phyloP scores from a whole-genome alignment of 2,329 filamentous ascomycete species.

The Ilyonectria mors-panacis region DNA sequence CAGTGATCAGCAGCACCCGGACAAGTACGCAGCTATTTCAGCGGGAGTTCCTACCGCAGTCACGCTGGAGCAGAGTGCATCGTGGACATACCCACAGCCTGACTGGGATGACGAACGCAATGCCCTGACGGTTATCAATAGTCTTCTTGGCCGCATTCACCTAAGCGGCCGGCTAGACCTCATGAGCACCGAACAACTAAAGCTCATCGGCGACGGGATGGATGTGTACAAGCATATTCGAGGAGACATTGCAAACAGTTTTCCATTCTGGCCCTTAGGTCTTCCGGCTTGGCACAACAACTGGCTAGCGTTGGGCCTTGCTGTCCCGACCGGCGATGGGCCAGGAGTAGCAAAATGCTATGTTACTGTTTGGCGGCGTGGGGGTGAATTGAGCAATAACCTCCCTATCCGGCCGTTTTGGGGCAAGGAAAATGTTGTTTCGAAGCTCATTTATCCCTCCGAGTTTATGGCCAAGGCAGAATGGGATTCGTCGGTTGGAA shows the following conservation, averaged over 20 bases:
- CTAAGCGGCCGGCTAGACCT: conserved; percentile 51
- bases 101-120: conserved; percentile 54
- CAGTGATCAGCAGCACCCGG: conserved; percentile 54
- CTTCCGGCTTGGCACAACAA: conserved; percentile 51
- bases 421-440: too few species aligned
- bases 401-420: too few species aligned
- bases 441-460: too few species aligned
- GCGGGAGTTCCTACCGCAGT: conserved; percentile 52
- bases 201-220: conserved; percentile 49
- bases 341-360: too few species aligned
- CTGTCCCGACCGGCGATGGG: too few species aligned
- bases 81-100: conserved; percentile 55
- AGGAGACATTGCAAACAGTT: conserved; percentile 30
- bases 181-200: conserved; percentile 42
- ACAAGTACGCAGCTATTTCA: conserved; percentile 50
- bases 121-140: conserved; percentile 53
- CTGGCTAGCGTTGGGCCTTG: conserved; percentile 35
- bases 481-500: too few species aligned
- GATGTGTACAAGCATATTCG: conserved; percentile 49
- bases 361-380: too few species aligned
- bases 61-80: conserved; percentile 53
- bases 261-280: conserved; percentile 51
- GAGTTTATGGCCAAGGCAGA: too few species aligned
- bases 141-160: conserved; percentile 51
- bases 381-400: too few species aligned